phyloP scores from a whole-genome alignment of 2,329 filamentous ascomycete genomes.

The Talaromyces verruculosus region DNA sequence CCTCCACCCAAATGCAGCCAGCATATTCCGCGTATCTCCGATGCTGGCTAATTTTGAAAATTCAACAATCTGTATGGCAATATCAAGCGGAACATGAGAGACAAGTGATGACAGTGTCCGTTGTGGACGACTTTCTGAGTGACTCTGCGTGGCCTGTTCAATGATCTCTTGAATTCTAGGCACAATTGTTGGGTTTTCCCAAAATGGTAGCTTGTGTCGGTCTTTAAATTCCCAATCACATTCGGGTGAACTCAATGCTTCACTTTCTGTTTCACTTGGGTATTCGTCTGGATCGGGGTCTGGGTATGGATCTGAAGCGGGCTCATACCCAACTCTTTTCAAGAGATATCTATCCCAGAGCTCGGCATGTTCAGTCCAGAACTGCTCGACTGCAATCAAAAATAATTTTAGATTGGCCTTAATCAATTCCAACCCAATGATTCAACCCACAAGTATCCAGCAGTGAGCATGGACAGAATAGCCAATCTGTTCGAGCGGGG shows the following conservation, averaged over 20 bases:
- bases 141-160: constrained; percentile 7
- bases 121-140: constrained; percentile 1
- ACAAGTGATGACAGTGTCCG: constrained; percentile 8
- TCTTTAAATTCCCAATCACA: background rate
- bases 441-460: constrained; percentile 25
- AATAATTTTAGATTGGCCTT: constrained; percentile 21
- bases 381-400: constrained; percentile 9
- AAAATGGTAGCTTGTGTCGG: background rate
- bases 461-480: constrained; percentile 24
- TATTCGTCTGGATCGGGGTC: background rate
- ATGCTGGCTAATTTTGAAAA: constrained; percentile 8
- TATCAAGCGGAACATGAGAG: constrained; percentile 18
- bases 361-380: constrained; percentile 20
- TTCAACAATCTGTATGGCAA: constrained; percentile 18
- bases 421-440: constrained; percentile 23
- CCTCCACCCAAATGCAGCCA: constrained; percentile 21
- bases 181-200: constrained; percentile 15
- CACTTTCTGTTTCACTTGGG: background rate
- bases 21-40: constrained; percentile 20
- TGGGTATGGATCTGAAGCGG: background rate
- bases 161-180: constrained; percentile 18
- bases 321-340: background rate
- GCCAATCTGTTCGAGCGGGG: constrained; percentile 18
- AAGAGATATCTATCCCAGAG: background rate
- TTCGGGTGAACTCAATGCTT: background rate